Base-by-base conservation (phyloP, 176 grass and related monocot genomes). In the Saccharum officinarum region DNA sequence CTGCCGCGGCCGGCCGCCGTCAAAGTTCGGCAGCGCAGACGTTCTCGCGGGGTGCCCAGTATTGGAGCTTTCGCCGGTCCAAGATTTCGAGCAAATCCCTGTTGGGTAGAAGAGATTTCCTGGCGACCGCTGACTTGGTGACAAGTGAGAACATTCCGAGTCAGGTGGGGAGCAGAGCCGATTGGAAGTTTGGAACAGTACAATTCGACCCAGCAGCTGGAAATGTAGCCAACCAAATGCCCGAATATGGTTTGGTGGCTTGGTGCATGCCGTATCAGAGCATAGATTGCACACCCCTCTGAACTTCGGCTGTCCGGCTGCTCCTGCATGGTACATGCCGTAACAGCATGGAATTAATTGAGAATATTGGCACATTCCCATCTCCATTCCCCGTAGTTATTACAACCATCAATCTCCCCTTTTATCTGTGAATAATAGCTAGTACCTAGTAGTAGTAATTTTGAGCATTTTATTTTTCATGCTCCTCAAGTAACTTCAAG, bases 1-100 rank as follows among this genome's bases (percentile, higher is more conserved):
- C 42, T 30, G 47, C 12, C 69, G 55, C 59, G 46, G 75, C 66
- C 49, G 39, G 66, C 46, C 38, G 76, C 73, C 61, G 69, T 91
- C 76, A 84, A 91, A 75, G 69, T 84, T 91, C 12, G 80, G 85
- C 69, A 69, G 59, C 74, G 57, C 54, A 7, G 52, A 15, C n/a
- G 34, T 72, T 17, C 25, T 47, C 42, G 31, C 63, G 11, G 60
- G 26, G 76, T 69, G 20, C 3, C 66, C 6, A 23, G 55, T 36
- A n/a, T 44, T 22, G 15, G 81, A 72, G 37, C 12, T 70, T 25
- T 64, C 41, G 26, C n/a, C 8, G 70, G 64, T 73, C 70, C 45
- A 61, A 69, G 16, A 64, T 49, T 5, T 44, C 3, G 42, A 36
- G 54, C 72, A 44, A 55, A 42, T 26, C 7, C 13, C 0, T 67